A percentile compares a stretch with the other conserved stretches of the same genome.
Conservation (phyloP, 257 asterid genomes). For the Salvia rosmarinus region DNA sequence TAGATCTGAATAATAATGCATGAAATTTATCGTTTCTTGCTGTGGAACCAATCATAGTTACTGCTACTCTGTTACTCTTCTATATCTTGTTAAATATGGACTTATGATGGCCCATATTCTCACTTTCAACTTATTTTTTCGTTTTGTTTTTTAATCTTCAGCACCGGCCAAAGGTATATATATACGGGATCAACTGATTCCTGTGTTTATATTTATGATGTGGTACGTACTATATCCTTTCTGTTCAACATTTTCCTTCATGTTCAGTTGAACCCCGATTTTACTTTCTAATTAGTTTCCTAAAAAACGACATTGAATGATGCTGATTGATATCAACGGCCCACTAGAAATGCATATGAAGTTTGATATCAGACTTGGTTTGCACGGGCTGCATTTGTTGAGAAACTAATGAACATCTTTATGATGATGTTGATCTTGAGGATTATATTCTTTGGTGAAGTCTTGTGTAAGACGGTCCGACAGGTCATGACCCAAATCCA, state of each 20-base stretch:
- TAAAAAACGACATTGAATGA: not conserved
- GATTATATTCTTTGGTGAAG: no score
- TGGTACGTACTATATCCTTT: conserved; percentile 53
- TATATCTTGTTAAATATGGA: not conserved
- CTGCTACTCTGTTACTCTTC: not conserved
- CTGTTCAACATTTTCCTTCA: not conserved
- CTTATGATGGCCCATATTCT: not conserved
- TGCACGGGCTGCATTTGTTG: not conserved
- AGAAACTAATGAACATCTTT: not conserved
- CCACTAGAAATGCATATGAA: not conserved
- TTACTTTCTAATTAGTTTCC: not conserved
- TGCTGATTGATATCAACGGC: not conserved
- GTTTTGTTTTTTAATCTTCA: conserved; percentile 46
- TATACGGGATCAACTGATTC: conserved; percentile 91
- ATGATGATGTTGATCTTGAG: not conserved
- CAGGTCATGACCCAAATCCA: no score
- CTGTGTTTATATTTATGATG: conserved; percentile 70
- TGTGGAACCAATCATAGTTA: not conserved
- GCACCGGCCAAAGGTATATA: conserved; percentile 91
- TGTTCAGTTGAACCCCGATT: not conserved
- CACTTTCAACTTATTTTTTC: conserved; percentile 8
- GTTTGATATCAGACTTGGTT: not conserved
- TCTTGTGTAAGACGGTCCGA: no score
- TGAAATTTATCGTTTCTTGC: not conserved
- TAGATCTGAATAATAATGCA: not conserved